These are phyloP conservation scores for Pseudopyricularia cyperi DNA, from an alignment of 2,329 filamentous ascomycete genomes.

Conservation along the genomic window DNA sequence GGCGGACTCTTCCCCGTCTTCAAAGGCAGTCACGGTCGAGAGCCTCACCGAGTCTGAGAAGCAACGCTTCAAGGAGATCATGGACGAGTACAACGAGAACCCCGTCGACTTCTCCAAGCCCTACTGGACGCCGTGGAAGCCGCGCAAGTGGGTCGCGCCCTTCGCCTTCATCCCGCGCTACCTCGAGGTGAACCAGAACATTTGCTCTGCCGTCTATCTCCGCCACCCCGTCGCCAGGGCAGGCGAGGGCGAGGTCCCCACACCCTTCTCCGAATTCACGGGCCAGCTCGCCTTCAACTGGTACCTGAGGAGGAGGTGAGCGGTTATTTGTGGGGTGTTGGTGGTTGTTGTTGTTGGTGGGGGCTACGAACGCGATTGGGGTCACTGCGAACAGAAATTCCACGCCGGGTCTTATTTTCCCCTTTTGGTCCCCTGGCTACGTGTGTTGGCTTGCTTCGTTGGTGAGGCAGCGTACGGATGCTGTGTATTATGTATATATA, in stretches of 20 bases:
- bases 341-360: neutral
- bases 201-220: constrained; percentile 90
- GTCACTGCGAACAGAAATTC: neutral
- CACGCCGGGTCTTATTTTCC: neutral
- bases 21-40: constrained; percentile 8
- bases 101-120: constrained; percentile 65
- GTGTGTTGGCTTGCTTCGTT: neutral
- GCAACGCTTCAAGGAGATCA: constrained; percentile 37
- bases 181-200: constrained; percentile 93
- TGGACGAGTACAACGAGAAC: constrained; percentile 58
- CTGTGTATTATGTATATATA: constrained; percentile 1
- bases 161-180: constrained; percentile 95
- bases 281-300: constrained; percentile 81
- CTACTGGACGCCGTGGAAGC: constrained; percentile 83
- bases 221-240: constrained; percentile 83
- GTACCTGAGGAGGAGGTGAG: constrained; percentile 73
- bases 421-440: neutral
- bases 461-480: neutral
- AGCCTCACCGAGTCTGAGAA: constrained; percentile 40
- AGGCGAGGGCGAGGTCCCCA: constrained; percentile 70
- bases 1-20: neutral
- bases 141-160: constrained; percentile 72
- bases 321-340: neutral
- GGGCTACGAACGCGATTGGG: neutral
- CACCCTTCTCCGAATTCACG: constrained; percentile 59